These are phyloP conservation scores for Colletotrichum cuscutae DNA, from an alignment of 2,329 filamentous ascomycete genomes.

Conservation along the genomic window DNA sequence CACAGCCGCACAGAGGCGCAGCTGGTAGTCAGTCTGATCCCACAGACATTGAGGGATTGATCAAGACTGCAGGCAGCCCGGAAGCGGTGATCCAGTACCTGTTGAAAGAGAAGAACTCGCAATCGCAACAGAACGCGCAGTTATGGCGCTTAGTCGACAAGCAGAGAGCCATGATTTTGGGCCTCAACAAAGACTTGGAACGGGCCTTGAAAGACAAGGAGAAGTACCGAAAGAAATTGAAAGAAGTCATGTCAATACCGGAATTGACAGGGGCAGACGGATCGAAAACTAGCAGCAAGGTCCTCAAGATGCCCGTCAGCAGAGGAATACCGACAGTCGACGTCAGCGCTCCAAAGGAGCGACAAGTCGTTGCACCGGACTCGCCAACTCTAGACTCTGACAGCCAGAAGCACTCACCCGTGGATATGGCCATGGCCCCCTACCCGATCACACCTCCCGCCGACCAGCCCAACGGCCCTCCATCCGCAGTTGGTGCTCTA, in stretches of 20 bases:
- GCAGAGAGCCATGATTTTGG: constrained; percentile 91
- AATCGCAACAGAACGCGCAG: constrained; percentile 89
- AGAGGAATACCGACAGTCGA: constrained; percentile 40
- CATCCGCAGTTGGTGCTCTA: constrained; percentile 60
- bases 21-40: constrained; percentile 68
- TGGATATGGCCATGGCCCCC: constrained; percentile 68
- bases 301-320: constrained; percentile 34
- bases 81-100: constrained; percentile 91
- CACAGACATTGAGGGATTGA: constrained; percentile 82
- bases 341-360: constrained; percentile 44
- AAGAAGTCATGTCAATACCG: constrained; percentile 70
- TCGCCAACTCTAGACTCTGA: constrained; percentile 63
- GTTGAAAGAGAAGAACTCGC: constrained; percentile 90
- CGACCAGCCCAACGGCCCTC: constrained; percentile 53
- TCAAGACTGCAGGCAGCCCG: constrained; percentile 86
- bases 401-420: constrained; percentile 65
- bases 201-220: constrained; percentile 93
- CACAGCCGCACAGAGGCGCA: constrained; percentile 66
- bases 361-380: constrained; percentile 49
- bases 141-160: constrained; percentile 97
- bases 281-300: constrained; percentile 20
- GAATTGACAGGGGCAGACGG: constrained; percentile 45
- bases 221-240: constrained; percentile 88
- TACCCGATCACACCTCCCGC: constrained; percentile 74
- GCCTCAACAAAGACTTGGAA: constrained; percentile 94